These are phyloP conservation scores for Backusella morwellensis DNA, from an alignment of 192 early-diverging fungal species.

Conservation along the genomic window DNA sequence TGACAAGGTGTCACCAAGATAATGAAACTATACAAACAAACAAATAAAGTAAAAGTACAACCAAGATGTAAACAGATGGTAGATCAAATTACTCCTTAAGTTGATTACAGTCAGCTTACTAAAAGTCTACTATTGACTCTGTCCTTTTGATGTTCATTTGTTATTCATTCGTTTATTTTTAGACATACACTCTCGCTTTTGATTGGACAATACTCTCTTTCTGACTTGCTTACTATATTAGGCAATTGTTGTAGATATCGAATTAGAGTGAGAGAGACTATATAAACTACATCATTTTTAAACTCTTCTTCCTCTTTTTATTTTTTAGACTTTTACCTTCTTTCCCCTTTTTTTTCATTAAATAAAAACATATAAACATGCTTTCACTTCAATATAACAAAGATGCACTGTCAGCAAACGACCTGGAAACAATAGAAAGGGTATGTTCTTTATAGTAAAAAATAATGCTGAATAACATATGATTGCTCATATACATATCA, in stretches of 20 bases:
- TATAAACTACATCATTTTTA: neutral
- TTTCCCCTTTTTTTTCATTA: neutral
- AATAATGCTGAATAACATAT: conserved; percentile 44
- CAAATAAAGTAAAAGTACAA: neutral
- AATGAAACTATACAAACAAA: neutral
- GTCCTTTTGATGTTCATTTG: neutral
- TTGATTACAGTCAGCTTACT: neutral
- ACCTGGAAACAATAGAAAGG: conserved; percentile 57
- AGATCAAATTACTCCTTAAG: neutral
- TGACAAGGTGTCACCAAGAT: neutral
- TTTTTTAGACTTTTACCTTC: neutral
- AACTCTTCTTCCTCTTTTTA: neutral
- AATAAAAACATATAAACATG: conserved; percentile 29
- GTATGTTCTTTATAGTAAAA: conserved; percentile 27
- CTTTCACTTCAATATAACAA: conserved; percentile 45
- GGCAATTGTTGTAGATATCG: neutral
- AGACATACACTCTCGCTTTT: neutral
- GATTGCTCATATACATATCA: conserved; percentile 35
- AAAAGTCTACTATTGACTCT: neutral
- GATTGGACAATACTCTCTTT: neutral
- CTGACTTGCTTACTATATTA: neutral
- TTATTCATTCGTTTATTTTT: neutral
- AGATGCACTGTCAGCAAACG: conserved; percentile 43
- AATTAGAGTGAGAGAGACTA: neutral
- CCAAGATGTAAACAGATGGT: neutral